Conservation (phyloP, 2,329 filamentous ascomycete species). For the Fusarium poae region DNA sequence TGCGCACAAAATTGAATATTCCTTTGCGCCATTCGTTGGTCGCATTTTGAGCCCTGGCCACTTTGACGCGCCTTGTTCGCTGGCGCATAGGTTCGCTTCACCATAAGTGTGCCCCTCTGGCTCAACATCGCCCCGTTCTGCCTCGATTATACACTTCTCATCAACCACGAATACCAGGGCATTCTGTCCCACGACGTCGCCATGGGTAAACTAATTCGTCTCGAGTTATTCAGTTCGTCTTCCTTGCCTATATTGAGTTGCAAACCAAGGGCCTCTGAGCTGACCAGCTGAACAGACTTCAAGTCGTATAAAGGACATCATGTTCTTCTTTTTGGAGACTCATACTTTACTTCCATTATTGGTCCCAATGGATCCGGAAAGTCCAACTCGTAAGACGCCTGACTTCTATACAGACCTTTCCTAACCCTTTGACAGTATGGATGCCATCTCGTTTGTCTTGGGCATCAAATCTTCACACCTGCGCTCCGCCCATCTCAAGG, state of each 20-base stretch:
- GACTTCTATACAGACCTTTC: slow-evolving; percentile 1
- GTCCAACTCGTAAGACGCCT: slow-evolving; percentile 85
- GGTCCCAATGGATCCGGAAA: slow-evolving; percentile 99
- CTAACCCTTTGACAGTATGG: slow-evolving; percentile 75
- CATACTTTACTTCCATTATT: slow-evolving; percentile 99
- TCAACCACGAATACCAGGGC: slow-evolving; percentile 25
- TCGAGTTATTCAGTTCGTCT: slow-evolving; percentile 89
- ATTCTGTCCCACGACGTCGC: slow-evolving; percentile 54
- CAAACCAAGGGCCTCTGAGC: slow-evolving; percentile 12
- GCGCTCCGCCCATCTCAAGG: slow-evolving; percentile 91
- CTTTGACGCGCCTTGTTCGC: slow-evolving; percentile 42
- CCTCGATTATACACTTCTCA: slow-evolving; percentile 16
- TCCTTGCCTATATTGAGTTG: slow-evolving; percentile 2
- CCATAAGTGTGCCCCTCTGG: slow-evolving; percentile 37
- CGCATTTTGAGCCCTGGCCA: slow-evolving; percentile 37
- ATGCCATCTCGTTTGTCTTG: slow-evolving; percentile 98
- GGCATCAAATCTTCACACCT: slow-evolving; percentile 99
- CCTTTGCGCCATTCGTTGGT: slow-evolving; percentile 35
- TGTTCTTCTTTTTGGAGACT: slow-evolving; percentile 92
- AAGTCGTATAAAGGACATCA: slow-evolving; percentile 99
- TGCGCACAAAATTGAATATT: slow-evolving; percentile 3
- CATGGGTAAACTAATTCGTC: slow-evolving; percentile 96
- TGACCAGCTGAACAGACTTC: slow-evolving; percentile 75
- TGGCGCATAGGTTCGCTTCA: slow-evolving; percentile 44
- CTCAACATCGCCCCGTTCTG: slow-evolving; percentile 20